phyloP scores from a whole-genome alignment of 306 rosid species.

The Rubus parviflorus region DNA sequence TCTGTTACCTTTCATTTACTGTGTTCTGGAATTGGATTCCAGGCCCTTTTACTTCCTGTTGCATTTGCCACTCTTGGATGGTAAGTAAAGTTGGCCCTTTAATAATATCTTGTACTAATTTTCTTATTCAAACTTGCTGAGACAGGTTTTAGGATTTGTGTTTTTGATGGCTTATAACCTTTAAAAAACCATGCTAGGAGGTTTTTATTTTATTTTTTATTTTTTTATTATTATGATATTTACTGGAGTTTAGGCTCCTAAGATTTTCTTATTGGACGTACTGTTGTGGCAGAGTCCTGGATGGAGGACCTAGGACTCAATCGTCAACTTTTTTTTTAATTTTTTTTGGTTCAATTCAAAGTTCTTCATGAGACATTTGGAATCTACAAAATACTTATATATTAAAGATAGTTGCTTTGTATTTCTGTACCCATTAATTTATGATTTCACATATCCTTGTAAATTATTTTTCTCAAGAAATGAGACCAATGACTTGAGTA shows the following conservation, averaged over 20 bases:
- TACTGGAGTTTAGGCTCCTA: not conserved
- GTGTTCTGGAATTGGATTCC: constrained; percentile 55
- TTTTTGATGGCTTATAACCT: not conserved
- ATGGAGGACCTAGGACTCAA: not conserved
- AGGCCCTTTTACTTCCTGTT: constrained; percentile 60
- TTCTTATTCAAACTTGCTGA: not conserved
- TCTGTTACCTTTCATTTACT: constrained; percentile 46
- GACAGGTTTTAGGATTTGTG: not conserved
- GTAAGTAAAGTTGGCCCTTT: constrained; percentile 23
- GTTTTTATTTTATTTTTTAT: too few relatives aligned
- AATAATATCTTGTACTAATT: not conserved
- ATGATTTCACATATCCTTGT: not conserved
- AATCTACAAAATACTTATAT: not conserved
- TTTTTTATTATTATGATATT: too few relatives aligned
- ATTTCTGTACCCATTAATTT: too few relatives aligned
- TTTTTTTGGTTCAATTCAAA: not conserved
- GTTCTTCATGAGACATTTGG: not conserved
- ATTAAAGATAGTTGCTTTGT: too few relatives aligned
- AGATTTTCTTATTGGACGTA: not conserved
- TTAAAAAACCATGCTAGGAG: not conserved
- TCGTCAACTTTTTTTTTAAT: not conserved
- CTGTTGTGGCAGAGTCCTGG: not conserved
- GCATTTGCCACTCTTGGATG: constrained; percentile 72
- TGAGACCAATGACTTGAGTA: not conserved
- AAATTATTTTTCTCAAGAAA: not conserved